A percentile compares a stretch with the other conserved stretches of the same genome.
Conservation (phyloP, 768 basidiomycete genomes). For the Tricholoma flavovirens region DNA sequence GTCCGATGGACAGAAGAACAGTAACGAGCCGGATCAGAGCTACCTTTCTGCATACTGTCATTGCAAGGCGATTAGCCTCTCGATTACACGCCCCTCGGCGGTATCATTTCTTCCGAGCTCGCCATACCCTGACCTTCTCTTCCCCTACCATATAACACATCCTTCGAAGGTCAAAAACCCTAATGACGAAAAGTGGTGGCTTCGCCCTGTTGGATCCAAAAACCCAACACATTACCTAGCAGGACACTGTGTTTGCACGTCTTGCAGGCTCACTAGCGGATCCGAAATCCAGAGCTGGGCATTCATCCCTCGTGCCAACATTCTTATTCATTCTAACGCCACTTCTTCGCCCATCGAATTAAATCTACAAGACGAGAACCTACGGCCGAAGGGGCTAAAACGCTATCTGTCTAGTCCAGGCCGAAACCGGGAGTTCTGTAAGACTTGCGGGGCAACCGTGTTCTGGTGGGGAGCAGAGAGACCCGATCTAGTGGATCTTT, state of each 20-base stretch:
- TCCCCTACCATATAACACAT: slow-evolving; percentile 8
- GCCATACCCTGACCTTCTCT: slow-evolving; percentile 19
- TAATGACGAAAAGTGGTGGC: slow-evolving; percentile 23
- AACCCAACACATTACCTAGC: slow-evolving; percentile 20
- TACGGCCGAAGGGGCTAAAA: slow-evolving; percentile 17
- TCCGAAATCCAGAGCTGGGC: slow-evolving; percentile 23
- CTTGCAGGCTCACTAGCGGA: slow-evolving; percentile 21
- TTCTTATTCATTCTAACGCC: slow-evolving; percentile 12
- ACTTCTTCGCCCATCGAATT: slow-evolving; percentile 12
- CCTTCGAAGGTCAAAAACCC: slow-evolving; percentile 8
- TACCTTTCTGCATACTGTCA: slow-evolving; percentile 12
- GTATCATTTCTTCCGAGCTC: slow-evolving; percentile 8
- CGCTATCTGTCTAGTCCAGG: slow-evolving; percentile 21
- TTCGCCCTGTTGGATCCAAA: slow-evolving; percentile 12
- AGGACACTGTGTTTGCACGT: slow-evolving; percentile 23
- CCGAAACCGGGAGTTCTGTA: slow-evolving; percentile 23
- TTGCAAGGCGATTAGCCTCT: slow-evolving; percentile 12
- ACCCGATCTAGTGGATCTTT: slow-evolving; percentile 20
- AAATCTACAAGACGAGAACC: slow-evolving; percentile 6
- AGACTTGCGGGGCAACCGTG: slow-evolving; percentile 25
- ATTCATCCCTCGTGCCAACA: slow-evolving; percentile 17
- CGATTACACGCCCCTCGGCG: slow-evolving; percentile 16
- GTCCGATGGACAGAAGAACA: not conserved
- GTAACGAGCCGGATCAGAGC: not conserved
- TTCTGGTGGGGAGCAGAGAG: slow-evolving; percentile 23